Percentiles rank a stretch among this genome's conserved stretches.
Evolutionary conservation across 2,329 filamentous ascomycete genomes (phyloP).

Genomic region (Anisogramma anomala): DNA sequence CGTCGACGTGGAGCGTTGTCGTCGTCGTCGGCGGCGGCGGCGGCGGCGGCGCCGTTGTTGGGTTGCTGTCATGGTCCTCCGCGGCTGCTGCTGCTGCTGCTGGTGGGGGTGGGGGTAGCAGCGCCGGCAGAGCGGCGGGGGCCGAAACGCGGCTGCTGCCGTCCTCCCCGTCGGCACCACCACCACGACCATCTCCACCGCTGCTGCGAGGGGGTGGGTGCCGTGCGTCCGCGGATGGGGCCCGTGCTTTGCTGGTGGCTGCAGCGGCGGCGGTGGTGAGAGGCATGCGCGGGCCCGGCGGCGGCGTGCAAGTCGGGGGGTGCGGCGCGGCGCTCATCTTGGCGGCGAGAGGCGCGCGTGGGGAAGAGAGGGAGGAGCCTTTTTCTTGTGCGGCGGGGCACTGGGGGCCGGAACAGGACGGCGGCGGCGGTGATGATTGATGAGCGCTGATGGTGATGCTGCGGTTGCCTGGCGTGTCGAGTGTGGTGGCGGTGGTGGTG

Average conservation of each 20-base stretch:
- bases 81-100: not conserved
- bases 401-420: no score
- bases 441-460: not conserved
- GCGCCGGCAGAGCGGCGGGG: not conserved
- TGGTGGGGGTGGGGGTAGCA: no score
- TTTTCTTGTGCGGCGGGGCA: no score
- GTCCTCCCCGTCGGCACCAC: constrained; percentile 4
- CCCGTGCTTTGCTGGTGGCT: constrained; percentile 1
- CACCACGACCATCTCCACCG: not conserved
- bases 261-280: not conserved
- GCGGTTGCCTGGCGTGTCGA: not conserved
- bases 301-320: constrained; percentile 9
- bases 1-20: constrained; percentile 23
- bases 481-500: not conserved
- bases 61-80: constrained; percentile 10
- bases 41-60: not conserved
- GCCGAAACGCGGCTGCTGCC: not conserved
- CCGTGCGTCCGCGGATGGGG: not conserved
- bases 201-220: not conserved
- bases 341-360: not conserved
- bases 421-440: not conserved
- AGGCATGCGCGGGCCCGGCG: constrained; percentile 6
- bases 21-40: no score
- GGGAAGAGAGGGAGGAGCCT: not conserved
- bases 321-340: not conserved